Percentiles rank a stretch among this genome's conserved stretches.
Conservation (phyloP, 495 filamentous ascomycete species). For the Talaromyces adpressus region DNA sequence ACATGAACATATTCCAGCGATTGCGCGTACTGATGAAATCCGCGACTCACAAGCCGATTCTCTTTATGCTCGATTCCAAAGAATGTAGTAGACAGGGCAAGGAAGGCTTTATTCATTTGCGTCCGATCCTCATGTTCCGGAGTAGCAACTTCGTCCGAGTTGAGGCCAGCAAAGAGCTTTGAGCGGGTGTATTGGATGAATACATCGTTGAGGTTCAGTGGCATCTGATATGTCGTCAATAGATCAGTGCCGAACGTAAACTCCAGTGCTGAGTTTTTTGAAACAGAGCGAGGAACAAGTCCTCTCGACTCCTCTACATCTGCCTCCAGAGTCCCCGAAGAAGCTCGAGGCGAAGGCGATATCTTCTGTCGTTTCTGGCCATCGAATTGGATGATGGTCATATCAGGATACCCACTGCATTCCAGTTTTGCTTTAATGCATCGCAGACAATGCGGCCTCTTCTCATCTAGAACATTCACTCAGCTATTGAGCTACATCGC, state of each 20-base stretch:
- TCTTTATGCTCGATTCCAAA: constrained; percentile 7
- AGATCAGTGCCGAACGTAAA: background rate
- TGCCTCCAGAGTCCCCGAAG: background rate
- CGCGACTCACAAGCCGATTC: background rate
- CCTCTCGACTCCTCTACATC: background rate
- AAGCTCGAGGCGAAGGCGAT: background rate
- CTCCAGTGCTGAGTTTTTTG: background rate
- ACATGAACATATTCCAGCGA: background rate
- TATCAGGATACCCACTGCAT: background rate
- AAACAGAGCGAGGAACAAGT: background rate
- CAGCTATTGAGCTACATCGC: background rate
- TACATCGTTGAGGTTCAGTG: background rate
- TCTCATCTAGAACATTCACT: background rate
- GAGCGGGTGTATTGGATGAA: constrained; percentile 4
- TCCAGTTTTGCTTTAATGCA: constrained; percentile 3
- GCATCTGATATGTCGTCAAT: background rate
- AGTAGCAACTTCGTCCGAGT: background rate
- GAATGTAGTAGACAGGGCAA: constrained; percentile 3
- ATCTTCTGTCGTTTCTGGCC: background rate
- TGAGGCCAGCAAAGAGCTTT: background rate
- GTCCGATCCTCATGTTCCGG: background rate
- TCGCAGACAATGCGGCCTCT: constrained; percentile 1
- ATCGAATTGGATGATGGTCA: constrained; percentile 7
- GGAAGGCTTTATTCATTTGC: background rate
- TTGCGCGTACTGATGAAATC: background rate